Conservation (phyloP, 371 early-diverging fungal genomes). For the Mucor racemosus region DNA sequence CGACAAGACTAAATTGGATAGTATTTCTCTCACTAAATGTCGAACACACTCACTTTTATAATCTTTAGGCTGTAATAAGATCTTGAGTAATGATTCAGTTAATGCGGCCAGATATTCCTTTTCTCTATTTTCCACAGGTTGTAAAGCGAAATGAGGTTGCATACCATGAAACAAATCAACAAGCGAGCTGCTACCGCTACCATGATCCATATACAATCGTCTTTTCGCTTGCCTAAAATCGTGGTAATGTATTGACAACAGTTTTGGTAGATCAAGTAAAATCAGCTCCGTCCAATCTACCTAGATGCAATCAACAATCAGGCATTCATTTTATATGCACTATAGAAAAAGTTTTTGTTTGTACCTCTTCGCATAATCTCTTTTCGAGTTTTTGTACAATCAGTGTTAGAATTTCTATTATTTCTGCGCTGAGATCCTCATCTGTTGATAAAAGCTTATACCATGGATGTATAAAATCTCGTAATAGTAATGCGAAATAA, state of each 20-base stretch:
- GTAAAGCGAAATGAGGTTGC: conserved; percentile 65
- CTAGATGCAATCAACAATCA: conserved; percentile 26
- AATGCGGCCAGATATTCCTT: conserved; percentile 57
- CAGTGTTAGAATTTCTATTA: conserved; percentile 45
- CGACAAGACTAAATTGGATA: conserved; percentile 52
- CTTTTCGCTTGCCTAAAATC: conserved; percentile 58
- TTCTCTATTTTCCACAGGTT: conserved; percentile 49
- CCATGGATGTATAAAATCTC: conserved; percentile 70
- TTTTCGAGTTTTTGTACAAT: conserved; percentile 55
- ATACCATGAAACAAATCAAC: conserved; percentile 62
- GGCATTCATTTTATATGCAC: background rate
- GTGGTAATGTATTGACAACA: conserved; percentile 54
- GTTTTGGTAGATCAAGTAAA: conserved; percentile 55
- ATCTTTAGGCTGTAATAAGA: conserved; percentile 48
- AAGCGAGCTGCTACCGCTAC: conserved; percentile 49
- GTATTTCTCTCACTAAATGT: conserved; percentile 59
- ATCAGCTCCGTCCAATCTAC: conserved; percentile 64
- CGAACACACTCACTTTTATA: conserved; percentile 58
- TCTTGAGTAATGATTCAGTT: conserved; percentile 49
- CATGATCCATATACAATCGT: conserved; percentile 55
- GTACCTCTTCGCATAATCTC: conserved; percentile 48
- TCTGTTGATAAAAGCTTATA: conserved; percentile 58
- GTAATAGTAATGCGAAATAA: conserved; percentile 58
- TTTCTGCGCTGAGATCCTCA: conserved; percentile 53
- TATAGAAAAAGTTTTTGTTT: background rate